These are phyloP conservation scores for Boletus tomentosulus DNA, from an alignment of 768 basidiomycete species.

Conservation along the genomic window DNA sequence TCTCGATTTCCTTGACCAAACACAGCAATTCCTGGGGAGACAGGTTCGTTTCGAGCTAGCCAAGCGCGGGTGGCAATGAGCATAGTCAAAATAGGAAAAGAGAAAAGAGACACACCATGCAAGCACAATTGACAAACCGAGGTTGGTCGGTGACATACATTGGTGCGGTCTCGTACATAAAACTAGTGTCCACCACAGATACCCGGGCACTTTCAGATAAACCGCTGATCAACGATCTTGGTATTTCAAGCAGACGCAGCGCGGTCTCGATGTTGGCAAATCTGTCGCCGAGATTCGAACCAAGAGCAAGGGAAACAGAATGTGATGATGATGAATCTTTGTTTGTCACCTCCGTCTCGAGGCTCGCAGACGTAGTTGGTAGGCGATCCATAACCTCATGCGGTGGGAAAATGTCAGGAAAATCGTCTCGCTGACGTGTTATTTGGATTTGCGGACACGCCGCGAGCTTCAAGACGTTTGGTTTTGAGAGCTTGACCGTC, in stretches of 20 bases:
- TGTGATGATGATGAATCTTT: slow-evolving; percentile 11
- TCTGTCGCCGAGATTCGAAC: slow-evolving; percentile 87
- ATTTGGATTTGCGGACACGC: slow-evolving; percentile 62
- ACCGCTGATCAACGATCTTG: slow-evolving; percentile 27
- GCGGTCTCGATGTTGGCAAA: slow-evolving; percentile 80
- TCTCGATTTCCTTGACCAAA: slow-evolving; percentile 72
- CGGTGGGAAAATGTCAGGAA: slow-evolving; percentile 17
- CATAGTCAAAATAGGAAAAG: not conserved
- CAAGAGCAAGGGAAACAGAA: slow-evolving; percentile 69
- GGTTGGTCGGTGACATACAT: slow-evolving; percentile 97
- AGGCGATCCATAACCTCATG: not conserved
- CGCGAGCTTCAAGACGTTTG: slow-evolving; percentile 65
- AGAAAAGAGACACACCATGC: slow-evolving; percentile 55
- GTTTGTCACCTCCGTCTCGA: not conserved
- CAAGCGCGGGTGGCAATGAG: not conserved
- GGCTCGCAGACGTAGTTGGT: not conserved
- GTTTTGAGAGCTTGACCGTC: slow-evolving; percentile 63
- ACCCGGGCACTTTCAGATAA: slow-evolving; percentile 26
- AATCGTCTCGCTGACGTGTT: slow-evolving; percentile 41
- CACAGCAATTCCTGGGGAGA: slow-evolving; percentile 53
- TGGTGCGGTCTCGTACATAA: slow-evolving; percentile 88
- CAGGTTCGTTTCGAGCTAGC: slow-evolving; percentile 72
- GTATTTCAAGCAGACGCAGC: slow-evolving; percentile 62
- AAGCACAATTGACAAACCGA: slow-evolving; percentile 86
- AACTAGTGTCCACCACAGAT: slow-evolving; percentile 70